A percentile compares a stretch with the other conserved stretches of the same genome.
Evolutionary conservation across 2,329 filamentous ascomycete species (phyloP).

Genomic region (Hyphodiscus sp.): DNA sequence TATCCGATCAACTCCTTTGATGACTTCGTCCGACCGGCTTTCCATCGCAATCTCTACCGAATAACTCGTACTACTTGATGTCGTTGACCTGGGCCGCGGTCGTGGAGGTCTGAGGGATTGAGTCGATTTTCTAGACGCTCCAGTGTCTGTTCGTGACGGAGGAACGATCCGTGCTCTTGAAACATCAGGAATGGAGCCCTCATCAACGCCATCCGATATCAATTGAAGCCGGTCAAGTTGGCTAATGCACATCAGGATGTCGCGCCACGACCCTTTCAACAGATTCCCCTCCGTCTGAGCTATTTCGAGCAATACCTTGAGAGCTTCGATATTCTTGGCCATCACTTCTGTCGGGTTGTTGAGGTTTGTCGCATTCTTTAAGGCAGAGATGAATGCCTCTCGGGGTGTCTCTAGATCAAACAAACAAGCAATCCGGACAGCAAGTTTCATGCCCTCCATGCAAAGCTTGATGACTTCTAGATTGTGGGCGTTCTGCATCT

Average conservation of each 20-base stretch:
- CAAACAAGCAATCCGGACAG: constrained; percentile 85
- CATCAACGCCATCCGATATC: constrained; percentile 90
- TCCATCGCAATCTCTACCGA: constrained; percentile 81
- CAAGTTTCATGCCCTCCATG: constrained; percentile 90
- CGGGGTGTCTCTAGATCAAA: constrained; percentile 92
- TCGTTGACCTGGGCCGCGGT: constrained; percentile 44
- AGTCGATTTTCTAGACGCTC: constrained; percentile 58
- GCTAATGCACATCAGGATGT: constrained; percentile 89
- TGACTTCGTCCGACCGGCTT: constrained; percentile 85
- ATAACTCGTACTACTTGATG: constrained; percentile 39
- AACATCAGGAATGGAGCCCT: constrained; percentile 86
- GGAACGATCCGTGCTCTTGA: constrained; percentile 71
- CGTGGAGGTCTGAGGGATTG: constrained; percentile 44
- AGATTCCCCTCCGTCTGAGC: constrained; percentile 89
- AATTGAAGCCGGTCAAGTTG: constrained; percentile 93
- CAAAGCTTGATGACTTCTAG: constrained; percentile 87
- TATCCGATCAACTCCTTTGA: constrained; percentile 88
- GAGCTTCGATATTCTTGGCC: constrained; percentile 90
- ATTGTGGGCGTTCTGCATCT: constrained; percentile 90
- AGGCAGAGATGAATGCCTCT: constrained; percentile 87
- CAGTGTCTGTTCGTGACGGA: constrained; percentile 43
- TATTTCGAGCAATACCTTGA: constrained; percentile 86
- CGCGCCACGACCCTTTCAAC: constrained; percentile 86
- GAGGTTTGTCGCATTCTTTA: constrained; percentile 90
- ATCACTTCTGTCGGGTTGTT: constrained; percentile 95